Evolutionary conservation across 2,329 filamentous ascomycete species (phyloP), one percentile per base, ranked within the genome.

Genomic region (Arthrobotrys entomopaga): DNA sequence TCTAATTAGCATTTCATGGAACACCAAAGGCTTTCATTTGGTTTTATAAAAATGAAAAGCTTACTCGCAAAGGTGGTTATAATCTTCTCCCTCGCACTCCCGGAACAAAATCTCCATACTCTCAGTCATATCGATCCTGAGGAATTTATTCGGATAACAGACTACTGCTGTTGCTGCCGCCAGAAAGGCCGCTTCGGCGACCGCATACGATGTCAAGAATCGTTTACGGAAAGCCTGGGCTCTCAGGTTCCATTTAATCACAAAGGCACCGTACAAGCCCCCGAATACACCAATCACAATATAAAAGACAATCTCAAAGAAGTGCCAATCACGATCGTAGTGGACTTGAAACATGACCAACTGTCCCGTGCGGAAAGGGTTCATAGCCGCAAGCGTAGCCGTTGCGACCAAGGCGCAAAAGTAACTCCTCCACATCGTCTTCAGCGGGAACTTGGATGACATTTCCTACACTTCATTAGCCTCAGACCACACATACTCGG

Each of bases 311-410:
- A 95, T 86, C 81, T 99, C 95, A 80, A 99, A 99, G 79, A 97
- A 97, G 83, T 99, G 95, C 95, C 95, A 99, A 46, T 91, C 90
- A 46, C 94, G 90, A 81, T 98, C 94, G 80, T 99, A 99, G 79
- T 89, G 88, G 79, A 99, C 94, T 79, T 97, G 93, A 82, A 99
- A 99, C 94, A 99, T 98, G 87, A 99, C 95, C 48, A 99, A 86
- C 80, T 99, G 95, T 19, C 95, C 95, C 0, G 95, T 98, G 60
- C 95, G 86, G 82, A 99, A 99, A 20, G 95, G 95, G 78, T 99
- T 99, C 92, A 99, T 96, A 70, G 91, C 92, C 24, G 95, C 90
- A 43, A 99, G 83, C 15, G 97, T 92, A 57, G 93, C 92, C 0
- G 95, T 98, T 3, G 93, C 95, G 3, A 99, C 94, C 77, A 99